Conservation (phyloP, 768 basidiomycete species). For the Boletus tylopilopsis region DNA sequence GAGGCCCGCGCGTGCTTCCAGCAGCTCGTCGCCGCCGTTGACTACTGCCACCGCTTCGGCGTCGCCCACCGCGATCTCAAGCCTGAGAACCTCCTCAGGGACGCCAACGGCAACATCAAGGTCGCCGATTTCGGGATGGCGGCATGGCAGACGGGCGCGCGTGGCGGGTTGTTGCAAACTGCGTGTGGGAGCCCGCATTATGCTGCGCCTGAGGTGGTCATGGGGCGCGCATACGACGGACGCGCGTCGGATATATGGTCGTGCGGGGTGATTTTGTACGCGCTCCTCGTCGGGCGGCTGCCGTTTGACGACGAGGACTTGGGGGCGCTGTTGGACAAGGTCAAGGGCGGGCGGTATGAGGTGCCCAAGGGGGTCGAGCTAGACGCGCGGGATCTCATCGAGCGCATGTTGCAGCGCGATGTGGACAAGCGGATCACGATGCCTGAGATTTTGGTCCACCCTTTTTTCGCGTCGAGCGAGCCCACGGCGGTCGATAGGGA, state of each 20-base stretch:
- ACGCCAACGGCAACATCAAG: conserved; percentile 82
- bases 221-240: conserved; percentile 80
- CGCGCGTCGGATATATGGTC: conserved; percentile 95
- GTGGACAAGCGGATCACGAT: conserved; percentile 76
- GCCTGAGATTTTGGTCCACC: conserved; percentile 72
- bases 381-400: conserved; percentile 72
- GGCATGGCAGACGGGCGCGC: conserved; percentile 72
- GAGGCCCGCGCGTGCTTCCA: conserved; percentile 89
- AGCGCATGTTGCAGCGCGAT: conserved; percentile 77
- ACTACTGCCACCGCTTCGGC: conserved; percentile 93
- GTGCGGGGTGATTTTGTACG: conserved; percentile 90
- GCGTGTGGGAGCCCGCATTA: conserved; percentile 96
- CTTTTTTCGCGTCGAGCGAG: conserved; percentile 63
- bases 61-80: conserved; percentile 94
- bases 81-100: conserved; percentile 89
- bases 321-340: conserved; percentile 71
- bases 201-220: conserved; percentile 88
- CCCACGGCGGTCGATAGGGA: conserved; percentile 41
- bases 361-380: conserved; percentile 71
- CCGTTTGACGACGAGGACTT: conserved; percentile 93
- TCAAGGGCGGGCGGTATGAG: conserved; percentile 66
- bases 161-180: conserved; percentile 62
- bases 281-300: conserved; percentile 80
- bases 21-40: conserved; percentile 87
- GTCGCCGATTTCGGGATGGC: conserved; percentile 99